phyloP scores from a whole-genome alignment of 2,329 filamentous ascomycete genomes.

The Stemphylium vesicarium region DNA sequence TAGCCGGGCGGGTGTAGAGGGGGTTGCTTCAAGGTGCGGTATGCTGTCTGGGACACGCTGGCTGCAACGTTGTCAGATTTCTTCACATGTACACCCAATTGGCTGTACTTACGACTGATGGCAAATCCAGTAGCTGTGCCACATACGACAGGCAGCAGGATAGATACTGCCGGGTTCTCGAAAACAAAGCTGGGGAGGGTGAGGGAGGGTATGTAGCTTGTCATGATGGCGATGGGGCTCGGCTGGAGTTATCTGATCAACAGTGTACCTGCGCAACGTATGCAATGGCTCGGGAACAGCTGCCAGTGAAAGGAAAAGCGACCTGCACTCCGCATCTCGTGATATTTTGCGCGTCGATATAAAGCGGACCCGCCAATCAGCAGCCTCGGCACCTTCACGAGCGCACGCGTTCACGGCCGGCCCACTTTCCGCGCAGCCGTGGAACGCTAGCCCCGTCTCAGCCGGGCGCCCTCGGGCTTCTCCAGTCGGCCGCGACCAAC shows the following conservation, averaged over 20 bases:
- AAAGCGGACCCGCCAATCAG: constrained; percentile 21
- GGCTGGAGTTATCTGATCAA: background rate
- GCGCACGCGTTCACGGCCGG: constrained; percentile 20
- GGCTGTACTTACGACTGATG: constrained; percentile 64
- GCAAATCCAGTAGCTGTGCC: constrained; percentile 77
- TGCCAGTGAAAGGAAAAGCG: background rate
- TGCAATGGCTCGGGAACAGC: background rate
- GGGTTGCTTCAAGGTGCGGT: constrained; percentile 70
- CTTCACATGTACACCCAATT: background rate
- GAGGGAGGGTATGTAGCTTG: constrained; percentile 77
- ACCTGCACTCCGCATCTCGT: constrained; percentile 13
- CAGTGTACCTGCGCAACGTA: background rate
- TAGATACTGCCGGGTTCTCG: constrained; percentile 71
- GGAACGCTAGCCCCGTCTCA: constrained; percentile 31
- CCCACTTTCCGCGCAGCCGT: constrained; percentile 31
- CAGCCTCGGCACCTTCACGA: constrained; percentile 19
- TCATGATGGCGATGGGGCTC: constrained; percentile 63
- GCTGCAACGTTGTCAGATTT: constrained; percentile 13
- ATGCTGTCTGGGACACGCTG: constrained; percentile 61
- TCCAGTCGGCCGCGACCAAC: constrained; percentile 27
- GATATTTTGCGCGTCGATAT: constrained; percentile 9
- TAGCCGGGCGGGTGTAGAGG: constrained; percentile 63
- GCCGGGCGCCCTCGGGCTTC: constrained; percentile 13
- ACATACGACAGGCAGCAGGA: constrained; percentile 75
- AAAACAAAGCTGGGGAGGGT: constrained; percentile 77